Conservation (phyloP, 352 stramenopile species). For the Thraustochytrium striatum region DNA sequence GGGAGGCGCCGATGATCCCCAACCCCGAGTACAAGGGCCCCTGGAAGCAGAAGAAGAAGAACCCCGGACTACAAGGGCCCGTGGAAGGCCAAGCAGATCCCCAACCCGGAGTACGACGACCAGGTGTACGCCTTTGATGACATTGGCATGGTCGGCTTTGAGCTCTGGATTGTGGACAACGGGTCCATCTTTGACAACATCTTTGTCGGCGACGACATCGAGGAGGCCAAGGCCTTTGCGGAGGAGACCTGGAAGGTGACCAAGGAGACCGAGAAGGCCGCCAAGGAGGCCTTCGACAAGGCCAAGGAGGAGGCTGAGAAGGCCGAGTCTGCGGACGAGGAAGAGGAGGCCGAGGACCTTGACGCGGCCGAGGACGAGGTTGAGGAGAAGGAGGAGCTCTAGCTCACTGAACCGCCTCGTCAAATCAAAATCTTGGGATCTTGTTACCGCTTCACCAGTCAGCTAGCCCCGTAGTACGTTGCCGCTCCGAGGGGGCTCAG, state of each 20-base stretch:
- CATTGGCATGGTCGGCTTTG: constrained; percentile 92
- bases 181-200: constrained; percentile 99
- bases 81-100: constrained; percentile 92
- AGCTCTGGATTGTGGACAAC: constrained; percentile 97
- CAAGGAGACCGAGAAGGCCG: constrained; percentile 88
- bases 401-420: too few species aligned
- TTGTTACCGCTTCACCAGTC: too few species aligned
- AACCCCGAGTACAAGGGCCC: constrained; percentile 97
- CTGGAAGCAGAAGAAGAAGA: constrained; percentile 95
- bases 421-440: too few species aligned
- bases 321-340: not conserved
- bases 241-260: constrained; percentile 82
- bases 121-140: constrained; percentile 91
- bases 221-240: constrained; percentile 80
- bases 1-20: constrained; percentile 87
- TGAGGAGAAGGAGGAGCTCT: too few species aligned
- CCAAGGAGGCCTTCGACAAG: constrained; percentile 63
- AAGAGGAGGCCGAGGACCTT: not conserved
- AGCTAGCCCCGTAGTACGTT: too few species aligned
- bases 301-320: constrained; percentile 56
- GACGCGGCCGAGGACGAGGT: constrained; percentile 22
- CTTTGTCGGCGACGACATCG: constrained; percentile 91
- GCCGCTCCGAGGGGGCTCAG: too few species aligned
- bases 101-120: constrained; percentile 94
- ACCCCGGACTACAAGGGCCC: constrained; percentile 95